Evolutionary conservation across 31 red algal genomes (phyloP), one percentile per base, ranked within the genome.

Genomic region (Endocladia muricata): DNA sequence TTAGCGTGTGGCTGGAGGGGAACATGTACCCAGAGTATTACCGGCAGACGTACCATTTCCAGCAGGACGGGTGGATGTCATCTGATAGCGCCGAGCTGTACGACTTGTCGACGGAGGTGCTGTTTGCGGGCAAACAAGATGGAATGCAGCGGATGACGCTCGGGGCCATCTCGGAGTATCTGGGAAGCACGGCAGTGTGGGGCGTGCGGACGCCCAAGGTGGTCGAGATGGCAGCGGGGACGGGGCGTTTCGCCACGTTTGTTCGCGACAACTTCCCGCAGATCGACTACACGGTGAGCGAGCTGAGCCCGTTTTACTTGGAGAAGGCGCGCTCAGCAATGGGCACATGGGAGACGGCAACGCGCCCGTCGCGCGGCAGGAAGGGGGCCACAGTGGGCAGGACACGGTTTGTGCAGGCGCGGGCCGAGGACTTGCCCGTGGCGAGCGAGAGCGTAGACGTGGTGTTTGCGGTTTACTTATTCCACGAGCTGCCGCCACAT

Each of bases 291-390:
- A 52, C 33, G 0, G 68, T 84, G 15, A 8, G 82, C 19, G 92
- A 94, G 41, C 70, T 94, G 47, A 90, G 92, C 55, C 92, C 92
- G 8, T 94, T 84, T 63, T 94, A 89, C 48, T 57, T 94, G 25
- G 33, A 78, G 59, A 76, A 92, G 62, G 88, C 88, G 2, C 42
- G 59, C 9, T 51, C 68, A 37, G 70, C 70, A 17, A 64, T 78
- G 60, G 34, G 2, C 6, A 36, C 60, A 32, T 88, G 73, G 84
- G 41, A 42, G 29, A n/a, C n/a, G n/a, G n/a, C n/a, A n/a, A 40
- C 2, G 3, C 23, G 38, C 40, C 3, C 22, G 1, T 28, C 1
- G n/a, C 4, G 44, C 5, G 9, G 28, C 2, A 29, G 48, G 37
- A 28, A 22, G 2, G 29, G 3, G 7, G 1, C 28, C 15, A 3